Evolutionary conservation across 2,329 filamentous ascomycete genomes (phyloP), one percentile per base, ranked within the genome.

Genomic region (Aspergillus sp.): DNA sequence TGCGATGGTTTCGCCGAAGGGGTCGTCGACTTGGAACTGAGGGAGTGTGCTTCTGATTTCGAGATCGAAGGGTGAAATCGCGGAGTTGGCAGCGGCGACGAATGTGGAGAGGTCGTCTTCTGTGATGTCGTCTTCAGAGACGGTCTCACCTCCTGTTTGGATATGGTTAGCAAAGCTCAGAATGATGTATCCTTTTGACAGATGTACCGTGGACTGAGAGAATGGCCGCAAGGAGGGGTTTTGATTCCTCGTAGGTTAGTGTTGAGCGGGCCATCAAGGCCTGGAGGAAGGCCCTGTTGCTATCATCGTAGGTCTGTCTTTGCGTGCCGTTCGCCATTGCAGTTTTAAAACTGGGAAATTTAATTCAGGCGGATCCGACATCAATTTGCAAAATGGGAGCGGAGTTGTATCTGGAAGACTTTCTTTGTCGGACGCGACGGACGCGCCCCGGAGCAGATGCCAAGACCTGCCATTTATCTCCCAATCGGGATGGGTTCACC

Each of bases 231-330:
- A 98, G 80, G 22, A 97, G 79, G 1, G 85, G 84, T 66, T 86
- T 86, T 12, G 88, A 87, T 67, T 96, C 86, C 53, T 85, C 80
- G 61, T 89, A 85, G 0, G 90, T 96, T 73, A 98, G 81, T 44
- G 86, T 85, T 20, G 90, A 89, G 49, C 88, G 86, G 3, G 90
- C 86, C 73, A 97, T 82, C 64, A 99, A 87, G 48, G 90, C 90
- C 75, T 99, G 95, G 0, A 98, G 81, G 69, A 99, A 96, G 8
- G 93, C 93, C 56, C 91, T 88, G 72, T 97, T 90, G 60, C 82
- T 82, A 70, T 96, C 80, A 66, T 81, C 77, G 67, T 87, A 87
- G 57, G 66, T 63, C 24, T 55, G 55, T 32, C 64, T 65, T 32
- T 67, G 59, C 12, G 11, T 51, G 32, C 48, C 18, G 18, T 45